A percentile compares a stretch with the other conserved stretches of the same genome.
These are phyloP conservation scores for Ajuga reptans DNA, from an alignment of 305 asterid genomes.

Conservation along the genomic window DNA sequence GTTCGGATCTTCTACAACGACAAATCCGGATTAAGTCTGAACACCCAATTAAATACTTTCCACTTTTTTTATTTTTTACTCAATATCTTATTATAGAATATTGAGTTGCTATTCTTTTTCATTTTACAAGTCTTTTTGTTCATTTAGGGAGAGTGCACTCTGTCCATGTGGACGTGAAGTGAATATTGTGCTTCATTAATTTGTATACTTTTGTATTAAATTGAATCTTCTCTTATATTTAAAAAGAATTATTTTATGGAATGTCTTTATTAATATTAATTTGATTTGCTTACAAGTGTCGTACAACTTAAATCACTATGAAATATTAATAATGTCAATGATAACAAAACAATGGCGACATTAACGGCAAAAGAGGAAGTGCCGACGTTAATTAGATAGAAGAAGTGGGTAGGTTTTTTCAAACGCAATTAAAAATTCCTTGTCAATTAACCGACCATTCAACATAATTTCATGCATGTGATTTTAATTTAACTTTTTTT, in stretches of 20 bases:
- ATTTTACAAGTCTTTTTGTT: not conserved
- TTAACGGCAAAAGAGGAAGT: constrained; percentile 29
- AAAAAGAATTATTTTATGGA: constrained; percentile 10
- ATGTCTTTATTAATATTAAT: not conserved
- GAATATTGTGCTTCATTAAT: constrained; percentile 29
- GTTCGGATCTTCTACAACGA: no score
- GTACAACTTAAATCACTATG: not conserved
- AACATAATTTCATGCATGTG: no score
- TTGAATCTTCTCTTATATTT: constrained; percentile 23
- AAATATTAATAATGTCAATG: constrained; percentile 17
- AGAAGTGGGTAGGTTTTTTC: constrained; percentile 36
- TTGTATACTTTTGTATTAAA: constrained; percentile 30
- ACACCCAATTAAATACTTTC: constrained; percentile 12
- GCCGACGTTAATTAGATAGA: constrained; percentile 33
- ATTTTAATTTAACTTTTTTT: no score
- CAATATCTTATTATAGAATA: constrained; percentile 29
- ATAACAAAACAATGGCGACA: constrained; percentile 26
- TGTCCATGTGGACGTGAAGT: constrained; percentile 82
- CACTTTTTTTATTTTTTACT: constrained; percentile 29
- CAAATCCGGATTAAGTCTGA: not conserved
- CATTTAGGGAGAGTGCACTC: constrained; percentile 52
- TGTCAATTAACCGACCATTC: constrained; percentile 34
- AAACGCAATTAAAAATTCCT: not conserved
- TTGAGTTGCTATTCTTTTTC: constrained; percentile 39
- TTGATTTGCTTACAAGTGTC: constrained; percentile 11